A percentile compares a stretch with the other conserved stretches of the same genome.
phyloP scores from a whole-genome alignment of 768 basidiomycete genomes.

The Boletales sp. region DNA sequence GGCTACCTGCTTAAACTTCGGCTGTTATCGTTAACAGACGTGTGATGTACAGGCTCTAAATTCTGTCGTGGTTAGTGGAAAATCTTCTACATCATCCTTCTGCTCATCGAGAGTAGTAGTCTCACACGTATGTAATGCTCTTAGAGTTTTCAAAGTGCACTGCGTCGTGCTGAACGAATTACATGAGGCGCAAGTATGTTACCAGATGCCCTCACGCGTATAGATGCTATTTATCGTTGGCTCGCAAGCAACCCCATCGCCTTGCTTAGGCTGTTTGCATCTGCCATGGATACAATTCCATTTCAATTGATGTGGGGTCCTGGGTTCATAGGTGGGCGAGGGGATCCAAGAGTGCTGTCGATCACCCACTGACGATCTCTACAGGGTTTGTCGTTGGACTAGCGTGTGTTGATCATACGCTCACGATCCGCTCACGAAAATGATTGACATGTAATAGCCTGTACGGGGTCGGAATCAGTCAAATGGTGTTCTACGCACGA shows the following conservation, averaged over 20 bases:
- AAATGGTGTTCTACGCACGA: slow-evolving; percentile 16
- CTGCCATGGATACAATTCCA: slow-evolving; percentile 4
- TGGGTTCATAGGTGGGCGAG: slow-evolving; percentile 15
- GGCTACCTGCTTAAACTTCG: too few relatives aligned
- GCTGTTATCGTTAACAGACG: too few relatives aligned
- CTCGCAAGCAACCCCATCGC: background rate
- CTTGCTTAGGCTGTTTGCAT: background rate
- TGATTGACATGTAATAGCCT: slow-evolving; percentile 6
- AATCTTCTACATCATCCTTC: background rate
- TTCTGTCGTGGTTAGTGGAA: background rate
- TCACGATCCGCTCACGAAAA: background rate
- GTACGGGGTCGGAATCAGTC: slow-evolving; percentile 16
- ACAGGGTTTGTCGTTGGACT: slow-evolving; percentile 12
- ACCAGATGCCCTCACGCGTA: background rate
- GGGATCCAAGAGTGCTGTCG: too few relatives aligned
- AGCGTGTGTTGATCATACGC: slow-evolving; percentile 5
- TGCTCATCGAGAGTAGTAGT: background rate
- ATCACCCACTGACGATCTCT: slow-evolving; percentile 7
- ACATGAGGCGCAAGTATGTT: background rate
- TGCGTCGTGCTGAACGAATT: background rate
- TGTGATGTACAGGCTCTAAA: too few relatives aligned
- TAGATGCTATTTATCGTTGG: background rate
- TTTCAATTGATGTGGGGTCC: slow-evolving; percentile 7
- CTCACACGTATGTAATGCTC: background rate
- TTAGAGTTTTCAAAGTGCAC: background rate